Evolutionary conservation across 306 rosid species (phyloP), one percentile per base, ranked within the genome.

Genomic region (Cucurbita moschata): DNA sequence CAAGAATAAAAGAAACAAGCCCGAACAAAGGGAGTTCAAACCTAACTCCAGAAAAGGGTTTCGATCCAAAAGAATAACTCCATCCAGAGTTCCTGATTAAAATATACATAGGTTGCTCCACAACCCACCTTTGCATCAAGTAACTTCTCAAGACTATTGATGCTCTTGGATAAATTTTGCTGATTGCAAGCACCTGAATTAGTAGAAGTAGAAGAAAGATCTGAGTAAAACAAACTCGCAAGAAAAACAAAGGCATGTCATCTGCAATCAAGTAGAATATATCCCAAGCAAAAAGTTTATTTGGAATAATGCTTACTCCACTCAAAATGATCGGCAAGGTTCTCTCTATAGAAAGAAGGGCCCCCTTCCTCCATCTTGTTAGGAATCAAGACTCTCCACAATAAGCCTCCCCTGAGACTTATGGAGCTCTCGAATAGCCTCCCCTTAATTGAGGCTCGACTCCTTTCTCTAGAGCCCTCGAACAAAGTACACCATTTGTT

Each of bases 111-210:
- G 26, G 69, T 63, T 74, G 70, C 61, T 43, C 78, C 76, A 80
- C 37, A 53, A 57, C 90, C 74, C 83, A 94, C 98, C 97, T 87
- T 94, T 54, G 98, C 90, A 82, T 89, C 82, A 79, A 94, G 97
- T 70, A 94, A 50, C 65, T 23, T 67, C 78, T 90, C 98, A 63
- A 94, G 97, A 87, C 98, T 94, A 56, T 90, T 94, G 85, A 94
- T 89, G 86, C 87, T 86, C 88, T 82, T 94, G 51, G 86, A 71
- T 75, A 94, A 79, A 82, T 82, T 87, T 76, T 49, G 87, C 79
- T 75, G 81, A 79, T 82, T 77, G 53, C 89, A 82, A 86, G 94
- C 79, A 72, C 86, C 98, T 90, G 96, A 83, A 86, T 84, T 42
- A 72, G 58, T 64, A 79, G 64, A 72, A 82, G 50, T 18, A 56